Evolutionary conservation across 1,284 basidiomycete genomes (phyloP).

Genomic region (Papiliotrema fonsecae): DNA sequence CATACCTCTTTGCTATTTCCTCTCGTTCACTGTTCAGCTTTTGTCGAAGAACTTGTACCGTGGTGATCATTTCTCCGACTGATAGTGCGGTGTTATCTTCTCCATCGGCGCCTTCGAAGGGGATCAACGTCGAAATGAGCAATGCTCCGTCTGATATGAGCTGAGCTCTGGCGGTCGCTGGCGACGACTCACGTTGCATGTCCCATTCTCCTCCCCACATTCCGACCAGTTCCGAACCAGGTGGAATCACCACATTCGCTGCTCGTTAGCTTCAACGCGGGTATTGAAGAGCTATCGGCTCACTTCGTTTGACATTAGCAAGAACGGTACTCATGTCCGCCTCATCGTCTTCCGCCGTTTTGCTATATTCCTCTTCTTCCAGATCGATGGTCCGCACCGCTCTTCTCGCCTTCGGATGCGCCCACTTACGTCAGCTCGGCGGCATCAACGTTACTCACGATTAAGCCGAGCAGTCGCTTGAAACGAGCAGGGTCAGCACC

Average conservation of each 20-base stretch:
- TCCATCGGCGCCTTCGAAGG: conserved; percentile 48
- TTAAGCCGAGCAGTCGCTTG: conserved; percentile 41
- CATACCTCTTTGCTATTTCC: conserved; percentile 10
- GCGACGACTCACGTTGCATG: conserved; percentile 31
- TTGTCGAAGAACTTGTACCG: conserved; percentile 34
- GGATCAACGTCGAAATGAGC: conserved; percentile 45
- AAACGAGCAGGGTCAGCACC: conserved; percentile 34
- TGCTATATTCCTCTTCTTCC: conserved; percentile 37
- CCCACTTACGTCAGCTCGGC: conserved; percentile 29
- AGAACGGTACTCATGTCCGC: conserved; percentile 41
- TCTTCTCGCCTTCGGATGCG: conserved; percentile 37
- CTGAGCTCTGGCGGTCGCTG: background rate
- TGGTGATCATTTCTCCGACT: conserved; percentile 46
- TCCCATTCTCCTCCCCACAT: conserved; percentile 49
- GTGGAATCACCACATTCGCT: conserved; percentile 45
- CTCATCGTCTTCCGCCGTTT: conserved; percentile 27
- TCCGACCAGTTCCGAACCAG: conserved; percentile 43
- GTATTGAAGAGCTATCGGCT: conserved; percentile 7
- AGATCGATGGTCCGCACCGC: conserved; percentile 40
- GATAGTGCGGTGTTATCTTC: conserved; percentile 44
- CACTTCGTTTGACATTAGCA: conserved; percentile 41
- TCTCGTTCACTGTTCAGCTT: conserved; percentile 32
- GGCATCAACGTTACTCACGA: too few species aligned
- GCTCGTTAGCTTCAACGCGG: background rate
- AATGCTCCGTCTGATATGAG: conserved; percentile 36